These are phyloP conservation scores for Mucor racemosus DNA, from an alignment of 371 early-diverging fungal genomes.

Conservation along the genomic window DNA sequence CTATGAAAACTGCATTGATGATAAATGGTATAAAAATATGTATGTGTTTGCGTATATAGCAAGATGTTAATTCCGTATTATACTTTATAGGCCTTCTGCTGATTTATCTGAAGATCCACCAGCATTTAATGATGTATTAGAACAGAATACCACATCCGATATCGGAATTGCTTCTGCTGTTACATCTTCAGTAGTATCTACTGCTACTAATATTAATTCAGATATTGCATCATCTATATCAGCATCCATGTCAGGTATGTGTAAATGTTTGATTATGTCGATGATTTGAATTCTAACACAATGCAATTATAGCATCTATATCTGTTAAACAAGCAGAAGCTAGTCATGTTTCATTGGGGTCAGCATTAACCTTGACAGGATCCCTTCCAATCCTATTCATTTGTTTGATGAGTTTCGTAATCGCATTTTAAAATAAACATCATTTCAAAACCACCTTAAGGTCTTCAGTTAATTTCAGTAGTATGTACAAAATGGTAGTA, in stretches of 20 bases:
- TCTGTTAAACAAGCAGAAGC: constrained; percentile 1
- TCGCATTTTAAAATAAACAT: constrained; percentile 2
- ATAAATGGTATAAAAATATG: constrained; percentile 20
- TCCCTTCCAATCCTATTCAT: neutral
- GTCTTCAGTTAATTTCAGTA: too few species aligned
- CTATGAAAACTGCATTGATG: constrained; percentile 21
- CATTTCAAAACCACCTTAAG: neutral
- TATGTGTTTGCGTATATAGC: neutral
- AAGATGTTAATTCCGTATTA: too few species aligned
- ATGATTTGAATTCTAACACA: too few species aligned
- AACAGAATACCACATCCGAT: neutral
- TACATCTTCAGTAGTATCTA: neutral
- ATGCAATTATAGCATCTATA: neutral
- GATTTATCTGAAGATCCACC: neutral
- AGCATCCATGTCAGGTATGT: neutral
- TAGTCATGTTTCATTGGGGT: neutral
- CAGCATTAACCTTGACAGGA: neutral
- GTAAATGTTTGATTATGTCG: neutral
- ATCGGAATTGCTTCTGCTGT: neutral
- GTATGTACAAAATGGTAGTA: too few species aligned
- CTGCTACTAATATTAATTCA: neutral
- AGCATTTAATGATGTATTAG: neutral
- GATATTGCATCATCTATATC: neutral
- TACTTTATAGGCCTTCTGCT: constrained; percentile 1
- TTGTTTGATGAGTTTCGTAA: neutral